A percentile compares a stretch with the other conserved stretches of the same genome.
These are phyloP conservation scores for Ustilago loliicola DNA, from an alignment of 1,284 basidiomycete genomes.

Conservation along the genomic window DNA sequence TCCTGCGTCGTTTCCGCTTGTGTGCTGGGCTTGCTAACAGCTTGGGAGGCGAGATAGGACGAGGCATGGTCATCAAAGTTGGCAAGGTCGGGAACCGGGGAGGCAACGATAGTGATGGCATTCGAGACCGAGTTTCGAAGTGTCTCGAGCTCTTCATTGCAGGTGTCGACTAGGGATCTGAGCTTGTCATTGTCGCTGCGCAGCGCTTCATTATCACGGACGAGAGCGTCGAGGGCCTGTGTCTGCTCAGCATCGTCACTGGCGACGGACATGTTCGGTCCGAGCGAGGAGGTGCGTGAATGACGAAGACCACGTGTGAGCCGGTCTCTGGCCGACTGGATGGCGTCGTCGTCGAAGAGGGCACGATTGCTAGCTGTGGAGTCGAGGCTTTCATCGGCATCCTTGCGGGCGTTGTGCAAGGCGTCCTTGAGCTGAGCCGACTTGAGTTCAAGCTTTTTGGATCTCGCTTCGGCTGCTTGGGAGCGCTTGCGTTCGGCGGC, in stretches of 20 bases:
- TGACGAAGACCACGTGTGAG: conserved; percentile 39
- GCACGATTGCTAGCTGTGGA: conserved; percentile 12
- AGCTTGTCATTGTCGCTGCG: conserved; percentile 50
- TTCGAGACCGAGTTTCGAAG: conserved; percentile 44
- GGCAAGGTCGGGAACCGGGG: conserved; percentile 29
- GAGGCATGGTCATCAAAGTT: conserved; percentile 15
- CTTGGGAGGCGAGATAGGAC: conserved; percentile 6
- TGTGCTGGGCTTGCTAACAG: background rate
- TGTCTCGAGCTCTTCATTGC: conserved; percentile 57
- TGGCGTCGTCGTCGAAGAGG: conserved; percentile 40
- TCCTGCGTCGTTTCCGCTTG: background rate
- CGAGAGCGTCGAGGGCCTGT: conserved; percentile 34
- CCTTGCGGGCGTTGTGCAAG: conserved; percentile 40
- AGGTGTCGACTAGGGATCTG: conserved; percentile 48
- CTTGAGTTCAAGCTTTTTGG: conserved; percentile 72
- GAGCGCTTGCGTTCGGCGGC: conserved; percentile 81
- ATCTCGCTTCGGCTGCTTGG: conserved; percentile 79
- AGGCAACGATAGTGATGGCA: conserved; percentile 32
- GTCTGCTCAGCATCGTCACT: conserved; percentile 23
- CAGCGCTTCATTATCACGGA: conserved; percentile 56
- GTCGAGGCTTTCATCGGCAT: conserved; percentile 22
- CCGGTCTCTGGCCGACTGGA: conserved; percentile 39
- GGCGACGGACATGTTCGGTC: conserved; percentile 2
- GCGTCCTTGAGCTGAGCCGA: conserved; percentile 40
- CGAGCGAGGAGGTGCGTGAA: conserved; percentile 25